Percentiles rank a stretch among this genome's conserved stretches.
phyloP scores from a whole-genome alignment of 352 stramenopile genomes.

The Globisporangium nodosum region DNA sequence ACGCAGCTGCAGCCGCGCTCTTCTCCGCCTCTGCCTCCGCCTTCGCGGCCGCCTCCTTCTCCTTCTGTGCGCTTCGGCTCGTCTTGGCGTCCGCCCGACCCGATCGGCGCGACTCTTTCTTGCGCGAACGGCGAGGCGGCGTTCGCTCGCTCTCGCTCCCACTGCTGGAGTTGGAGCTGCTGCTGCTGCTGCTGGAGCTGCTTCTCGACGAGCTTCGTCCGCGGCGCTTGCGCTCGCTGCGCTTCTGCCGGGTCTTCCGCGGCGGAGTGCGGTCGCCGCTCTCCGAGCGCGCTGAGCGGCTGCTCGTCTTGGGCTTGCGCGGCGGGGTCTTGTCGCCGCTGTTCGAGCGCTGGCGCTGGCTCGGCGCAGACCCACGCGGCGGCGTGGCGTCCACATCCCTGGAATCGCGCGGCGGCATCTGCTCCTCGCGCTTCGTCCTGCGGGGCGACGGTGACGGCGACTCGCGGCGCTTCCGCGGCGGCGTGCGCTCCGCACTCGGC shows the following conservation, averaged over 20 bases:
- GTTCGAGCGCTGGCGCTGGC: slow-evolving; percentile 6
- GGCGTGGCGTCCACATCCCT: not conserved
- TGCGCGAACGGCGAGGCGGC: slow-evolving; percentile 14
- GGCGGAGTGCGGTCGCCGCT: slow-evolving; percentile 17
- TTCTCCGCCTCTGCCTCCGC: not conserved
- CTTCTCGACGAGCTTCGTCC: slow-evolving; percentile 5
- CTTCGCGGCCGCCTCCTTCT: not conserved
- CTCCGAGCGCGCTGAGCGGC: slow-evolving; percentile 4
- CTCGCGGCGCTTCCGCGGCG: slow-evolving; percentile 3
- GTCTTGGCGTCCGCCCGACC: not conserved
- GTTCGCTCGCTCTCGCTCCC: slow-evolving; percentile 12
- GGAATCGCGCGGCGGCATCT: not conserved
- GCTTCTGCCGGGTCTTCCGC: slow-evolving; percentile 8
- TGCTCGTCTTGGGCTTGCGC: slow-evolving; percentile 21
- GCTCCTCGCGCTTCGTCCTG: not conserved
- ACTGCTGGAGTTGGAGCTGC: slow-evolving; percentile 4
- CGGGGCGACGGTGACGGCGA: not conserved
- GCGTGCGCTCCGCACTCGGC: slow-evolving; percentile 5
- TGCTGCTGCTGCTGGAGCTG: not conserved
- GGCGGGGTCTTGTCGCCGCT: slow-evolving; percentile 22
- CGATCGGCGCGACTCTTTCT: slow-evolving; percentile 3
- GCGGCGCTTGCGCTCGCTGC: slow-evolving; percentile 5
- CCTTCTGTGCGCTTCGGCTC: not conserved
- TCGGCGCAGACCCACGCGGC: not conserved
- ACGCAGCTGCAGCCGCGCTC: not conserved